Conservation (phyloP, 805 yeast genomes). For the Phaffomyces thermotolerans region DNA sequence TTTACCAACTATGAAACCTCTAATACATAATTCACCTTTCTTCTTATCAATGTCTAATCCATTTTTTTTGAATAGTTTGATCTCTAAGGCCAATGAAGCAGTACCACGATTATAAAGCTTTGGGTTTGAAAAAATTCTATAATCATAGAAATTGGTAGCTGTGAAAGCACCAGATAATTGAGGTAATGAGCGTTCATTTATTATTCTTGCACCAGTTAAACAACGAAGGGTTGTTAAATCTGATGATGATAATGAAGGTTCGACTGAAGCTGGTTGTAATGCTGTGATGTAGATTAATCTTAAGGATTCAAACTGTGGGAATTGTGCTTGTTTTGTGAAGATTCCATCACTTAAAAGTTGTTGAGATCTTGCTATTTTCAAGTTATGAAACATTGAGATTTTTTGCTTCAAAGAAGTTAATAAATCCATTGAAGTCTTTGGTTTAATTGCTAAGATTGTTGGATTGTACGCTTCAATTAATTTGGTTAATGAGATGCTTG, state of each 20-base stretch:
- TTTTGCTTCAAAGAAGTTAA: neutral
- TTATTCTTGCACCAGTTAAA: conserved; percentile 40
- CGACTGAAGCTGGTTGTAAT: neutral
- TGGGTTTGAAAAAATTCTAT: conserved; percentile 37
- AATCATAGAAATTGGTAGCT: conserved; percentile 55
- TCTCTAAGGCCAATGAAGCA: conserved; percentile 51
- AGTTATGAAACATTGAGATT: conserved; percentile 1
- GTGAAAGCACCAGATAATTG: conserved; percentile 52
- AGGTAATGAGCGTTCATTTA: conserved; percentile 40
- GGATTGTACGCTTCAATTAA: conserved; percentile 8
- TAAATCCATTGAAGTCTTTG: neutral
- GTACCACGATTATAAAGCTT: conserved; percentile 44
- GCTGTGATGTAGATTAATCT: conserved; percentile 19
- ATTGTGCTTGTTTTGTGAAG: conserved; percentile 20
- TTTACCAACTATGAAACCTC: conserved; percentile 66
- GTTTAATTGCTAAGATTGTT: conserved; percentile 10
- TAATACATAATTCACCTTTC: conserved; percentile 44
- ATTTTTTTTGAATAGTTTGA: conserved; percentile 38
- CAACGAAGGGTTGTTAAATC: conserved; percentile 38
- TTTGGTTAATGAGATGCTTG: conserved; percentile 9
- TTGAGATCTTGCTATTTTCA: conserved; percentile 20
- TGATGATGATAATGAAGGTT: conserved; percentile 12
- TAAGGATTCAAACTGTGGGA: conserved; percentile 26
- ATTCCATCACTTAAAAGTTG: conserved; percentile 16
- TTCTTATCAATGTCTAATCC: conserved; percentile 29